phyloP scores from a whole-genome alignment of 768 basidiomycete genomes.

The Agaricus blazei region DNA sequence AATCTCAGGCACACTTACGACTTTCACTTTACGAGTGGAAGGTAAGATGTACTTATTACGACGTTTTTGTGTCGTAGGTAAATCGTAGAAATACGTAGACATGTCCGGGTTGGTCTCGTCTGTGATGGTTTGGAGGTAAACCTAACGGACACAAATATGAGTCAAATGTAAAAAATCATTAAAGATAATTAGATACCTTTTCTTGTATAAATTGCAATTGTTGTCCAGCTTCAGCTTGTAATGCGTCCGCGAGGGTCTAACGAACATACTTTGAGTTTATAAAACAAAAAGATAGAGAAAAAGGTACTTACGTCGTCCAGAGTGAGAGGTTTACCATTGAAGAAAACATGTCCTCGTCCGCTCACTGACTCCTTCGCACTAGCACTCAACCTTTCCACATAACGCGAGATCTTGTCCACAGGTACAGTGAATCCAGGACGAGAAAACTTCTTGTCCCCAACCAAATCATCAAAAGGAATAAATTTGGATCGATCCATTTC shows the following conservation, averaged over 20 bases:
- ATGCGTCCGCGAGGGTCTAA: slow-evolving; percentile 59
- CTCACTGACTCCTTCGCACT: slow-evolving; percentile 27
- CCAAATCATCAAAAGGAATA: slow-evolving; percentile 5
- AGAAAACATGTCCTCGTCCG: slow-evolving; percentile 62
- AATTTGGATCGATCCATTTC: slow-evolving; percentile 18
- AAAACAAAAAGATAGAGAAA: neutral
- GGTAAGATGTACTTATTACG: slow-evolving; percentile 78
- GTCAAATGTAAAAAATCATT: neutral
- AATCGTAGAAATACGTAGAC: slow-evolving; percentile 83
- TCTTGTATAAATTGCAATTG: slow-evolving; percentile 73
- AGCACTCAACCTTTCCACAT: slow-evolving; percentile 55
- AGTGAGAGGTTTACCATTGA: slow-evolving; percentile 81
- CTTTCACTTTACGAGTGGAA: slow-evolving; percentile 38
- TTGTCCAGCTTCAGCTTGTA: slow-evolving; percentile 53
- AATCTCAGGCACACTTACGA: slow-evolving; percentile 53
- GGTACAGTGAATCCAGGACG: slow-evolving; percentile 32
- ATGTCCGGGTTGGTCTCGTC: slow-evolving; percentile 48
- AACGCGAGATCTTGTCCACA: slow-evolving; percentile 43
- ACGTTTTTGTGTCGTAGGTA: slow-evolving; percentile 63
- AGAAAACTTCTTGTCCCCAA: slow-evolving; percentile 16
- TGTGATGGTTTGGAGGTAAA: slow-evolving; percentile 53
- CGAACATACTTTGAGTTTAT: slow-evolving; percentile 1
- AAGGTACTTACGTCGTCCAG: slow-evolving; percentile 58
- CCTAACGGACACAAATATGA: slow-evolving; percentile 26
- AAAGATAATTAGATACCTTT: slow-evolving; percentile 38